Base-by-base conservation (phyloP, 2,329 filamentous ascomycete genomes). In the Karstenula rhodostoma region DNA sequence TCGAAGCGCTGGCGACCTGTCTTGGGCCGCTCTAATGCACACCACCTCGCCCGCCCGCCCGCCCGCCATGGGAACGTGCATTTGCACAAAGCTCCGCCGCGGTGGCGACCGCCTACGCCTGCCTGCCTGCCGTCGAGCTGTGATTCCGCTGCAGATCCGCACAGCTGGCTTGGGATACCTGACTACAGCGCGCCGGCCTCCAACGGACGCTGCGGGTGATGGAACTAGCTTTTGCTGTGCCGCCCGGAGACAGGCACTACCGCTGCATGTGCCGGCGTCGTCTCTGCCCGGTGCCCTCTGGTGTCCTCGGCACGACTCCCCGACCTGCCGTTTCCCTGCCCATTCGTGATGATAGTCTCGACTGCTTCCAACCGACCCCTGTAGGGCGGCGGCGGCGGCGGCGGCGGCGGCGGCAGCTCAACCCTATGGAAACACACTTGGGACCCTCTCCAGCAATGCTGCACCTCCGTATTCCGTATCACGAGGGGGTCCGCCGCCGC, bases 131-230 rank as follows among this genome's bases (percentile, higher is more conserved):
- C 57, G 43, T 51, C 23, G 57, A 63, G 59, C 49, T 56, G 55
- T 57, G 58, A 56, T 58, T 46, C 54, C 57, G 59, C 47, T 58
- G 57, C 54, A 59, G 29, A 49, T 29, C 52, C 32, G 43, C 27
- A 25, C 9, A 40, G 7, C 56, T 19, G n/a, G 27, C 49, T 52
- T 5, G 22, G 42, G 47, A 29, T 58, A 58, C 61, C 64, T 66
- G 65, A 65, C 66, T 65, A 63, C 67, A 71, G 58, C 60, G 42
- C 57, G 61, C 66, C 61, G 64, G 64, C 60, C 58, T 54, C 52
- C 62, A 37, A 62, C 65, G 46, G 62, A 62, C 59, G 59, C 68
- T 67, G 68, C 65, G 54, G 62, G 64, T 67, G 53, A 69, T 65
- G 56, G 27, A 13, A 13, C 58, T 67, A 64, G 62, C 69, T 64